Evolutionary conservation across 2,329 filamentous ascomycete species (phyloP), one percentile per base, ranked within the genome.

Genomic region (Pestalotiopsis sp.): DNA sequence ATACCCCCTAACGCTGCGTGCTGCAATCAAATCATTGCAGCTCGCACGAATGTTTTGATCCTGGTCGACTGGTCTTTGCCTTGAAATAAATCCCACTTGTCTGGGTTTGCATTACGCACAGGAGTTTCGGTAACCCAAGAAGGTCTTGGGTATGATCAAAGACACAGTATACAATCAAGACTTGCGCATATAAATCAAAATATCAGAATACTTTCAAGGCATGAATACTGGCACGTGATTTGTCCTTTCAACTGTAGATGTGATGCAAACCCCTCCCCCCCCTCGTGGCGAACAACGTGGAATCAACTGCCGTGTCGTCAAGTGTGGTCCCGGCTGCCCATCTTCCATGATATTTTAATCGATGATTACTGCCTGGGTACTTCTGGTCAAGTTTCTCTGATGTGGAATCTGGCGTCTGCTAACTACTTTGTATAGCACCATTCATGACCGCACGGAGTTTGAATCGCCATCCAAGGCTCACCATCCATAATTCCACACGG

Each of bases 1-100:
- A 66, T 66, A 66, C 64, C 64, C 64, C 41, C 41, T 36, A 45
- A 52, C 13, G 64, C 64, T 65, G 49, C 25, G 36, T 23, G 45
- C 36, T 66, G 64, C 31, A 58, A 31, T 65, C 38, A 27, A 58
- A 9, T 59, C 38, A 27, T 49, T 66, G 55, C 63, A 55, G 45
- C 36, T 20, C 23, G 31, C 31, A 62, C 11, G 45, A 52, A 52
- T 52, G 11, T 41, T 64, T 65, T 39, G 45, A 45, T 55, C 57
- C 49, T 65, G 63, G 63, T 65, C 63, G 63, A 65, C 63, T 57
- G 49, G 39, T 20, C 63, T 27, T 49, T 45, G 9, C 36, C 52
- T 64, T 52, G n/a, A 45, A 58, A 36, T 9, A 23, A 31, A 27
- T 31, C 49, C 27, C 63, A 65, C 20, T 7, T 12, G 27, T 36